Evolutionary conservation across 352 stramenopile species (phyloP).

Genomic region (Globisporangium camurandrum): DNA sequence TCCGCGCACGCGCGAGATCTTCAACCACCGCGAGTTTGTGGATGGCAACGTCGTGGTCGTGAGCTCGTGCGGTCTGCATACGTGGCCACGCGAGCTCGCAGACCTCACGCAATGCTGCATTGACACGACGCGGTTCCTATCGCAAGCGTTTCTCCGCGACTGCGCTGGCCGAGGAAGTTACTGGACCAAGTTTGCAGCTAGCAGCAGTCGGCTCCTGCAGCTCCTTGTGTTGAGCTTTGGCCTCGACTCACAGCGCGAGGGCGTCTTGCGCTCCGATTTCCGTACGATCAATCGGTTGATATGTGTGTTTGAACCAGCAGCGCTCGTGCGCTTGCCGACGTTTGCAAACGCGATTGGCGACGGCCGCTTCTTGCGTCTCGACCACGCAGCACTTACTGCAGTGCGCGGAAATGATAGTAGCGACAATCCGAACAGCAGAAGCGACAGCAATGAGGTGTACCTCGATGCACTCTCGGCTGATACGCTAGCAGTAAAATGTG

Average conservation of each 20-base stretch:
- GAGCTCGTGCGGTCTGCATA: conserved; percentile 54
- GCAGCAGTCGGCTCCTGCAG: conserved; percentile 51
- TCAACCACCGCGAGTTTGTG: conserved; percentile 47
- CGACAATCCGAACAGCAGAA: background rate
- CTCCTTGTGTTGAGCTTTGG: conserved; percentile 51
- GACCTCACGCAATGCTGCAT: conserved; percentile 47
- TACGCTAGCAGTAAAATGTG: conserved; percentile 9
- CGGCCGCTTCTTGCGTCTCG: conserved; percentile 15
- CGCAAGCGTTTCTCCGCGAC: conserved; percentile 37
- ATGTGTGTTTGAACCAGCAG: conserved; percentile 23
- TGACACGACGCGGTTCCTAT: conserved; percentile 45
- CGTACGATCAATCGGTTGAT: conserved; percentile 60
- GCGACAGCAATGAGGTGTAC: background rate
- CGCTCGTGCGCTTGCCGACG: conserved; percentile 5
- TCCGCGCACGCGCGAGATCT: conserved; percentile 26
- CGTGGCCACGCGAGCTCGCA: conserved; percentile 38
- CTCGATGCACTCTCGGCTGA: conserved; percentile 13
- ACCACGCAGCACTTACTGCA: conserved; percentile 4
- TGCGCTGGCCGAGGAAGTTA: conserved; percentile 40
- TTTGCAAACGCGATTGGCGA: conserved; percentile 13
- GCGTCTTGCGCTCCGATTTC: conserved; percentile 60
- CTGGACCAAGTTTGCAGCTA: conserved; percentile 55
- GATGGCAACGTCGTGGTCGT: conserved; percentile 52
- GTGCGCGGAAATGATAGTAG: background rate
- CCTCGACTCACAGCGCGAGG: conserved; percentile 30